Evolutionary conservation across 139 green algal species (phyloP), one percentile per base, ranked within the genome.

Genomic region (Coelastrella sp.): DNA sequence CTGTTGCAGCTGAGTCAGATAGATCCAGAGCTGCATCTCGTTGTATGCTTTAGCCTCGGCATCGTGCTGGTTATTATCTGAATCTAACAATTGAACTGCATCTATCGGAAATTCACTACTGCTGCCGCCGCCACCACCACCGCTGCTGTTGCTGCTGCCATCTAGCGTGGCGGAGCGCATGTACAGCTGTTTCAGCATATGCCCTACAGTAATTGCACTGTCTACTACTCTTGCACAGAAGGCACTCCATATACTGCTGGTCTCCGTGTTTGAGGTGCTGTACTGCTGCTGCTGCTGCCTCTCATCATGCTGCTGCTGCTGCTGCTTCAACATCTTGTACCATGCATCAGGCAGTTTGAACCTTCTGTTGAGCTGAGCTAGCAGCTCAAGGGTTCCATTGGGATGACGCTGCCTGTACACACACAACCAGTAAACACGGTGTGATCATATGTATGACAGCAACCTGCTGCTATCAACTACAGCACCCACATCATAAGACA

Each of bases 391-490:
- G 27, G 90, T 88, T 34, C 94, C 94, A 21, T 93, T 87, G 4
- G 91, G 89, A 64, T 96, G 92, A 3, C 94, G 89, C 87, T 94
- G 91, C 86, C 94, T 95, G 82, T 41, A 53, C 30, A 25, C 7
- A 73, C 15, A 38, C 0, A 2, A 80, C 43, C 60, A 83, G 53
- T 27, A 59, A 41, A 19, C 40, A 80, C 21, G 48, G 15, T 41
- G 2, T n/a, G n/a, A n/a, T n/a, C n/a, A n/a, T n/a, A n/a, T n/a
- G n/a, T n/a, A n/a, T n/a, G n/a, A n/a, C n/a, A n/a, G n/a, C n/a
- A n/a, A n/a, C n/a, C n/a, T n/a, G n/a, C n/a, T n/a, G n/a, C n/a
- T n/a, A n/a, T n/a, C n/a, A n/a, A n/a, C n/a, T n/a, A n/a, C n/a
- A n/a, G n/a, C n/a, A n/a, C n/a, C n/a, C n/a, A n/a, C n/a, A n/a